Evolutionary conservation across 2,329 filamentous ascomycete genomes (phyloP).

Genomic region (Botrytis tulipae): DNA sequence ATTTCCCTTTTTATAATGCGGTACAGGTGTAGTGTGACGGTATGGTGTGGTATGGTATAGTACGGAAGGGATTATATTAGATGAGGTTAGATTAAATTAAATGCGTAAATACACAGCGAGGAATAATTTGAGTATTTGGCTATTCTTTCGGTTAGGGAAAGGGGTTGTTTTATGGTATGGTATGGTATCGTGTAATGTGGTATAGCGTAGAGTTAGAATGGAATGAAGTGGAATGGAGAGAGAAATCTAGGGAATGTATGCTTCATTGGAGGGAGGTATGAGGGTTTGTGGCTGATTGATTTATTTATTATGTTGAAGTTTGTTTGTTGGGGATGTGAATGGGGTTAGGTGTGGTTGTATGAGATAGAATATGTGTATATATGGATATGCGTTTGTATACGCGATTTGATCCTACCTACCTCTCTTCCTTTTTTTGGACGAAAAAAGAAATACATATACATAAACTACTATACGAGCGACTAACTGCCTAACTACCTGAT

Average conservation of each 20-base stretch:
- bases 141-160: neutral
- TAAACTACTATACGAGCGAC: neutral
- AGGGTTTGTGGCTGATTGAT: neutral
- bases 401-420: neutral
- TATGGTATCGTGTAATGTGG: neutral
- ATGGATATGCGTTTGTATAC: neutral
- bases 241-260: neutral
- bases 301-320: neutral
- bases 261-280: neutral
- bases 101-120: neutral
- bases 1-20: neutral
- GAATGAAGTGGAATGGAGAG: neutral
- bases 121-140: too few relatives aligned
- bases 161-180: too few relatives aligned
- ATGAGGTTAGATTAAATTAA: neutral
- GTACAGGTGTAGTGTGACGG: too few relatives aligned
- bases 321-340: neutral
- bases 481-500: neutral
- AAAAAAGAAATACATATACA: rapidly evolving
- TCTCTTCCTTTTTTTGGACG: neutral
- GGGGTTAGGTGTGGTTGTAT: neutral
- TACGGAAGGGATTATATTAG: too few relatives aligned
- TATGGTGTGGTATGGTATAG: too few relatives aligned
- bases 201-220: too few relatives aligned
- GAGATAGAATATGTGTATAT: neutral